Percentiles rank a stretch among this genome's conserved stretches.
Conservation (phyloP, 2,329 filamentous ascomycete genomes). For the Sordariomycetes sp. region DNA sequence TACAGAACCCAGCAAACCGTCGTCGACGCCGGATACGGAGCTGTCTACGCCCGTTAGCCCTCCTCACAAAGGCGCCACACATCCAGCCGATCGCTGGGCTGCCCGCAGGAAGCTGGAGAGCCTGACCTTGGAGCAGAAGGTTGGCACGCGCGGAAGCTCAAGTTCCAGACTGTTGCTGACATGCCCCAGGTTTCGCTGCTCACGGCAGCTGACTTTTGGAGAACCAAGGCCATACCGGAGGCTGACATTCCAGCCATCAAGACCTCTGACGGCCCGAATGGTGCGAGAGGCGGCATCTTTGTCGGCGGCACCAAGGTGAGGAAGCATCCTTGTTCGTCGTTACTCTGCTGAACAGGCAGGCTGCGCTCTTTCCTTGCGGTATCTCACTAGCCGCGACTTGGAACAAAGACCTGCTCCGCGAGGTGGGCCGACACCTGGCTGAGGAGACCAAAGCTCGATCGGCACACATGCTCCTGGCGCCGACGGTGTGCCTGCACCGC, state of each 20-base stretch:
- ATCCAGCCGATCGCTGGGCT: too few relatives aligned
- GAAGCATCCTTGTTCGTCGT: slow-evolving; percentile 1
- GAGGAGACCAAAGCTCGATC: slow-evolving; percentile 65
- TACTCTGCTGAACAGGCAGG: slow-evolving; percentile 29
- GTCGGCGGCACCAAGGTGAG: slow-evolving; percentile 55
- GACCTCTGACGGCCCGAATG: slow-evolving; percentile 62
- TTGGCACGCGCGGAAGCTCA: too few relatives aligned
- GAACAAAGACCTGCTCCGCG: slow-evolving; percentile 60
- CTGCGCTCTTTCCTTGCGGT: slow-evolving; percentile 71
- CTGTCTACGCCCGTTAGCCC: too few relatives aligned
- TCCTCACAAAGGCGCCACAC: too few relatives aligned
- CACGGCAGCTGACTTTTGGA: slow-evolving; percentile 60
- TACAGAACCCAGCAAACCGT: too few relatives aligned
- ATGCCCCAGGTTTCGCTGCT: slow-evolving; percentile 53
- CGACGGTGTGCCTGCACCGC: slow-evolving; percentile 74
- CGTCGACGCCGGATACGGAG: too few relatives aligned
- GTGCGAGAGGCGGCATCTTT: slow-evolving; percentile 58
- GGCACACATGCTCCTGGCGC: slow-evolving; percentile 64
- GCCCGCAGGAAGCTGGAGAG: slow-evolving; percentile 42
- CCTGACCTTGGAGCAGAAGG: slow-evolving; percentile 50
- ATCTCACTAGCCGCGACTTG: slow-evolving; percentile 72
- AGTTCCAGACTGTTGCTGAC: too few relatives aligned
- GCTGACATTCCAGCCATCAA: slow-evolving; percentile 58
- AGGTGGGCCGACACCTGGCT: slow-evolving; percentile 63
- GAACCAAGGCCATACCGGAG: slow-evolving; percentile 52